Conservation (phyloP, 176 grass and related monocot species). For the Hordeum marinum region DNA sequence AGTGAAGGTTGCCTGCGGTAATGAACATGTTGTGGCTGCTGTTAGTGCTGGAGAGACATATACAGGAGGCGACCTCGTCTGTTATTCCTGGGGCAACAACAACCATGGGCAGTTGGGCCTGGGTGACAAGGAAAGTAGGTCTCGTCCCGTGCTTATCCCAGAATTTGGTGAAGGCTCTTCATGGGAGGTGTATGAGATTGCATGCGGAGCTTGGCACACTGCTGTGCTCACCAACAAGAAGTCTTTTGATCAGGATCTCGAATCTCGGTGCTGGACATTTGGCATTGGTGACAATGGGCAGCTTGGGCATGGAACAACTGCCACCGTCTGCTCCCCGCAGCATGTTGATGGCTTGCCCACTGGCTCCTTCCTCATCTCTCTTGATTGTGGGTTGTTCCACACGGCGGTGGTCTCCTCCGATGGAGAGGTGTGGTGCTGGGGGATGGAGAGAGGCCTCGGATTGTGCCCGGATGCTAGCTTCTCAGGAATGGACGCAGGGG, state of each 20-base stretch:
- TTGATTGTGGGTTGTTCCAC: slow-evolving; percentile 97
- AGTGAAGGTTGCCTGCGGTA: slow-evolving; percentile 93
- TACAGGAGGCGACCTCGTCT: slow-evolving; percentile 58
- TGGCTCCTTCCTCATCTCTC: slow-evolving; percentile 74
- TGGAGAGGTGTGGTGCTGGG: slow-evolving; percentile 97
- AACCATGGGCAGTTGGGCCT: slow-evolving; percentile 87
- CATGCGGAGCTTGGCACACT: slow-evolving; percentile 84
- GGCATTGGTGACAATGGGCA: slow-evolving; percentile 91
- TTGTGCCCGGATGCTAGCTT: slow-evolving; percentile 86
- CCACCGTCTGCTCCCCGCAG: slow-evolving; percentile 51
- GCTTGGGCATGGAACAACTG: slow-evolving; percentile 87
- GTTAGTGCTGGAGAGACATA: slow-evolving; percentile 75
- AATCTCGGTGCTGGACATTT: slow-evolving; percentile 93
- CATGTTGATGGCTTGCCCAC: slow-evolving; percentile 70
- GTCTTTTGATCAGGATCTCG: slow-evolving; percentile 68
- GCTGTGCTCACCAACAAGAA: slow-evolving; percentile 81
- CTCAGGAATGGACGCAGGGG: slow-evolving; percentile 75
- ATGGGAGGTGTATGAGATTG: slow-evolving; percentile 95
- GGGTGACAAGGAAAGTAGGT: slow-evolving; percentile 72
- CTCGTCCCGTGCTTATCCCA: slow-evolving; percentile 54
- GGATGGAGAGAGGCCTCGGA: slow-evolving; percentile 95
- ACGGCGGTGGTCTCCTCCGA: slow-evolving; percentile 76
- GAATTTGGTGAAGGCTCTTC: slow-evolving; percentile 61
- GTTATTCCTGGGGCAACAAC: slow-evolving; percentile 92
- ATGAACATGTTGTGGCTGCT: slow-evolving; percentile 89